Base-by-base conservation (phyloP, 352 stramenopile genomes). In the Phytophthora idaei region DNA sequence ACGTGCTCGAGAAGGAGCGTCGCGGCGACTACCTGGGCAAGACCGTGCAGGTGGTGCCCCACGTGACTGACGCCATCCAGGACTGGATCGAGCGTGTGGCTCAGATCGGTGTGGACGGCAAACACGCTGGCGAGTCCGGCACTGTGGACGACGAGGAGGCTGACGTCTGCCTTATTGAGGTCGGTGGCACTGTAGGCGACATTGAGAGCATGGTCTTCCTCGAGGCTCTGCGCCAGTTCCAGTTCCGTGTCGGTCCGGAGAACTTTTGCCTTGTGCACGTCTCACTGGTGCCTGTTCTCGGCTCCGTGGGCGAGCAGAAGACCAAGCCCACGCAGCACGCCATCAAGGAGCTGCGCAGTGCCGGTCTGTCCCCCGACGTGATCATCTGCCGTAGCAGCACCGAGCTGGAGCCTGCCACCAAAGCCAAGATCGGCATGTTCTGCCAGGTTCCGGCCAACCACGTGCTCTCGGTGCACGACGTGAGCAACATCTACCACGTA, bases 401-500 rank as follows among this genome's bases (percentile, higher is more conserved):
- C 42, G 88, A 98, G 62, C 82, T 99, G 48, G 84, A 98, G 69
- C 78, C 94, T 4, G 80, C 86, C 2, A 99, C 97, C 5, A 95
- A 95, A 58, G 74, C 90, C 28, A 99, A 99, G 81, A 99, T 99
- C 67, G 96, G 92, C 45, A 97, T 98, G 81, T 99, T 99, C 83
- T 99, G 97, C 83, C 96, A 99, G 74, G 97, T 99, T 11, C 90
- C 86, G 45, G 83, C 91, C 15, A 89, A 90, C 49, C 87, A 98
- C 79, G 97, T 99, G 42, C 81, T 99, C 8, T 98, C 90, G 47
- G 97, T 99, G 36, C 97, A 99, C 84, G 98, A 99, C 67, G 97
- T 99, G 50, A 98, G 86, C 77, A 99, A 99, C 88, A 99, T 99
- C 52, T 99, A 99, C 77, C 98, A 99, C 83, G 98, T 99, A 14